Conservation (phyloP, 345 rosid species). For the Theobroma cacao region DNA sequence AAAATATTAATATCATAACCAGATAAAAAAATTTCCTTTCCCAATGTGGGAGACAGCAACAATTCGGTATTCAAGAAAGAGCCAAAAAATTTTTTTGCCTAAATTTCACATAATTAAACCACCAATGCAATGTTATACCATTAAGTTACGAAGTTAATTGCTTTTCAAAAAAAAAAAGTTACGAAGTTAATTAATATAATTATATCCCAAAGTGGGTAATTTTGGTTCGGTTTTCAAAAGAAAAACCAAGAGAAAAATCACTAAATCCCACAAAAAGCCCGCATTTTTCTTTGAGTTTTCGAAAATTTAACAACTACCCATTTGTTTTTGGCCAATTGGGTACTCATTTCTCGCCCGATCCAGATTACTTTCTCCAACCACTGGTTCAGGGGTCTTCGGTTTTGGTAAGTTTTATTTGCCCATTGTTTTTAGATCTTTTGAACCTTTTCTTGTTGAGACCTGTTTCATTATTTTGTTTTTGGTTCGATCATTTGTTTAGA, state of each 20-base stretch:
- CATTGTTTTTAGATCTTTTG: constrained; percentile 26
- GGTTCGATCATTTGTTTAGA: background rate
- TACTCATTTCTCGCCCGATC: constrained; percentile 14
- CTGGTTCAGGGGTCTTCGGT: constrained; percentile 22
- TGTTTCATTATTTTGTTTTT: background rate
- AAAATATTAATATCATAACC: no score
- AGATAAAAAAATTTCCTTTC: no score
- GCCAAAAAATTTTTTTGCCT: background rate
- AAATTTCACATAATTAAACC: background rate
- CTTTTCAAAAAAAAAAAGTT: no score
- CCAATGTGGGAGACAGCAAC: no score
- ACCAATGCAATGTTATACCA: background rate
- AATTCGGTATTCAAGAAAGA: no score
- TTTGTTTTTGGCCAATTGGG: constrained; percentile 22
- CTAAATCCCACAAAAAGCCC: background rate
- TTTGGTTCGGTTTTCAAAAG: background rate
- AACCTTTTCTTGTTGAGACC: background rate
- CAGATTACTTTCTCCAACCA: constrained; percentile 18
- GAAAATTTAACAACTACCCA: background rate
- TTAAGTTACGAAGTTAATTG: background rate
- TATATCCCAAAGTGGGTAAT: background rate
- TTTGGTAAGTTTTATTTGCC: constrained; percentile 27
- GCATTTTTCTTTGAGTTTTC: background rate
- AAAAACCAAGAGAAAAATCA: constrained; percentile 1
- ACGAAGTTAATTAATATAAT: background rate